Conservation (phyloP, 2,329 filamentous ascomycete species). For the Pleochaeta shiraiana region DNA sequence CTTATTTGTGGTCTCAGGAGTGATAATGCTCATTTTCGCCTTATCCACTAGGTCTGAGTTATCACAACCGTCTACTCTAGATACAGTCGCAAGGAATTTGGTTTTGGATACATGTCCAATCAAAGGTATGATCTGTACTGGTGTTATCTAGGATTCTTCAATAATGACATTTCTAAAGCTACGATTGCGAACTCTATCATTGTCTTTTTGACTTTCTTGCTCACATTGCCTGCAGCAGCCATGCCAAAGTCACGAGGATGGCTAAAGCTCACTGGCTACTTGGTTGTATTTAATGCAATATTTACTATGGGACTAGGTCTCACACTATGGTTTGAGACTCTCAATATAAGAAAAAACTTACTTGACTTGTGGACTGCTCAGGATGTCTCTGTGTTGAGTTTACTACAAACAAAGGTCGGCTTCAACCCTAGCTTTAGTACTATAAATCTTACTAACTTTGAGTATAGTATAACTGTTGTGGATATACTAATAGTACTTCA, state of each 20-base stretch:
- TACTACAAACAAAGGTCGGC: constrained; percentile 47
- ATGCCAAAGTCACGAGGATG: constrained; percentile 42
- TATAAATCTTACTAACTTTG: constrained; percentile 7
- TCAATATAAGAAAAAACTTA: constrained; percentile 43
- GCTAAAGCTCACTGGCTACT: constrained; percentile 46
- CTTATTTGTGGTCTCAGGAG: constrained; percentile 29
- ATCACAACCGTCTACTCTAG: constrained; percentile 22
- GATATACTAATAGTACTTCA: constrained; percentile 50
- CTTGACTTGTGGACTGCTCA: constrained; percentile 37
- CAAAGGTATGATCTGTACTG: constrained; percentile 21
- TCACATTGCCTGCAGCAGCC: constrained; percentile 49
- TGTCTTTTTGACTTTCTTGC: constrained; percentile 45
- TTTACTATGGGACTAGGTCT: constrained; percentile 46
- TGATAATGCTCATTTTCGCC: constrained; percentile 29
- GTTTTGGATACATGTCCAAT: constrained; percentile 30
- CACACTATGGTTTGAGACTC: constrained; percentile 49
- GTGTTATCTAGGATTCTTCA: neutral
- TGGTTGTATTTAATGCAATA: constrained; percentile 36
- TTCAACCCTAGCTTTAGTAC: neutral
- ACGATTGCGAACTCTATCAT: constrained; percentile 52
- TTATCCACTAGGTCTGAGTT: constrained; percentile 25
- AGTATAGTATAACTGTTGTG: constrained; percentile 54
- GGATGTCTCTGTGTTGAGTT: constrained; percentile 32
- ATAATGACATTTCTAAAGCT: constrained; percentile 21
- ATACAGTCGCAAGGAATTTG: constrained; percentile 28